Evolutionary conservation across 148 eudicot species (phyloP).

Genomic region (Rhododendron williamsianum): DNA sequence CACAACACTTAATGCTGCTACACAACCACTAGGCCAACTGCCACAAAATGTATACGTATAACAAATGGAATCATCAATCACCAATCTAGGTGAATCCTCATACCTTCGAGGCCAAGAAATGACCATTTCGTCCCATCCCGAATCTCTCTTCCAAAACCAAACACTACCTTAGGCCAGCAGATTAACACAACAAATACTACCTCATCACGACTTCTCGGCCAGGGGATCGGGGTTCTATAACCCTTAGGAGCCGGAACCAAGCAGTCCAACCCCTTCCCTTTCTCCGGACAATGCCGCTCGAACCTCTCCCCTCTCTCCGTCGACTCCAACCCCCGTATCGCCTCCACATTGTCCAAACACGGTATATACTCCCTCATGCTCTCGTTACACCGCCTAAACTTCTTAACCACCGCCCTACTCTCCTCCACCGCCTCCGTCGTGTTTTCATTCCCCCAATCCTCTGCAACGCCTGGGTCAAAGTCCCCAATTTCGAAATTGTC

Average conservation of each 20-base stretch:
- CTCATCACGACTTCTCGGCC: constrained; percentile 93
- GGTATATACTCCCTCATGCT: constrained; percentile 78
- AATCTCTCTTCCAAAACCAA: not conserved
- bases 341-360: constrained; percentile 83
- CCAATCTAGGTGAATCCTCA: not conserved
- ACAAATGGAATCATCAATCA: not conserved
- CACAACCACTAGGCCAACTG: no score
- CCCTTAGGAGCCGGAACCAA: constrained; percentile 72
- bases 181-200: constrained; percentile 21
- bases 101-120: not conserved
- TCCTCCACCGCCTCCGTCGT: constrained; percentile 24
- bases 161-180: not conserved
- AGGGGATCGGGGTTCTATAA: constrained; percentile 64
- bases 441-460: constrained; percentile 43
- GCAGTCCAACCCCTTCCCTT: constrained; percentile 59
- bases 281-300: constrained; percentile 90
- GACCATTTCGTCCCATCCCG: not conserved
- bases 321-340: constrained; percentile 51
- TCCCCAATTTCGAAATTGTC: constrained; percentile 79
- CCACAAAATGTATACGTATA: not conserved
- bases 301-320: constrained; percentile 80
- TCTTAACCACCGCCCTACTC: constrained; percentile 45
- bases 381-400: constrained; percentile 49
- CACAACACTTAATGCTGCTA: no score
- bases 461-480: constrained; percentile 53